Evolutionary conservation across 192 early-diverging fungal genomes (phyloP).

Genomic region (Coemansia erecta): DNA sequence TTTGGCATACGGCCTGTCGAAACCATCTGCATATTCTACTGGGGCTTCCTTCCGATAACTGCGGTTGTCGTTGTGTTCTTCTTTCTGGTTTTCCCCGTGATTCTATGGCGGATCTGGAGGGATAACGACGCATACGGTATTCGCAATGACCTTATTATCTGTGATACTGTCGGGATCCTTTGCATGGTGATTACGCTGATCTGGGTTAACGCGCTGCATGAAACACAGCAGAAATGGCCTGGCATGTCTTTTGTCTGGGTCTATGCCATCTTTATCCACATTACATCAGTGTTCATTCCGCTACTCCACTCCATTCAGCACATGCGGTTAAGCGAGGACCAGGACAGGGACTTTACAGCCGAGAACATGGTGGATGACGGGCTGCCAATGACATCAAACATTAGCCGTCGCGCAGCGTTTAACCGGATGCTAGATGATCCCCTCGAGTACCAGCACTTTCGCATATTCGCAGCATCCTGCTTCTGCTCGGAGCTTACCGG

Average conservation of each 20-base stretch:
- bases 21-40: constrained; percentile 19
- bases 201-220: constrained; percentile 25
- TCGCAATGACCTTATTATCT: constrained; percentile 56
- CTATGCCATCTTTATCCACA: constrained; percentile 28
- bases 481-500: constrained; percentile 41
- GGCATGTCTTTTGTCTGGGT: constrained; percentile 35
- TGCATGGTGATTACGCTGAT: constrained; percentile 43
- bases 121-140: constrained; percentile 60
- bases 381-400: neutral
- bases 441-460: constrained; percentile 24
- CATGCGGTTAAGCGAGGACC: neutral
- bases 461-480: constrained; percentile 34
- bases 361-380: neutral
- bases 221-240: constrained; percentile 28
- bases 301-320: constrained; percentile 22
- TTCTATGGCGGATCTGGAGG: constrained; percentile 50
- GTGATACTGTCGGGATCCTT: constrained; percentile 43
- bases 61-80: constrained; percentile 38
- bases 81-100: constrained; percentile 49
- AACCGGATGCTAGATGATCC: constrained; percentile 27
- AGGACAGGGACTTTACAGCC: neutral
- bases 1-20: constrained; percentile 16
- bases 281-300: constrained; percentile 32
- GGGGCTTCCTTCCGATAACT: constrained; percentile 26
- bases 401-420: constrained; percentile 23